A percentile compares a stretch with the other conserved stretches of the same genome.
These are phyloP conservation scores for Phialophora macrospora DNA, from an alignment of 2,329 filamentous ascomycete species.

Conservation along the genomic window DNA sequence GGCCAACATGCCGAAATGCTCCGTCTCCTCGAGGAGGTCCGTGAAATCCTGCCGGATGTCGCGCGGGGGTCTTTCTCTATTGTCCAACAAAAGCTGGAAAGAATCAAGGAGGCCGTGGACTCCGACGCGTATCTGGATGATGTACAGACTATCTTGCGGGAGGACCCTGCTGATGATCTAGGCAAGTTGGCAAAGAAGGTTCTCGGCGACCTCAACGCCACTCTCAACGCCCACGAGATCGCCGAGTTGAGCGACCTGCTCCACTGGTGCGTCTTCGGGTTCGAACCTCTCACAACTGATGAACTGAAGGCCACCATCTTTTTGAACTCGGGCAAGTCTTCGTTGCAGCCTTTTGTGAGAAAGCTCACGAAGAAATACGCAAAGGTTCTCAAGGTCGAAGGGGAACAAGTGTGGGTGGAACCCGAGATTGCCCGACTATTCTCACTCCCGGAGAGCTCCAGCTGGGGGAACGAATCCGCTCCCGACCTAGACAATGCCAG, in stretches of 20 bases:
- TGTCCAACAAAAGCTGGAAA: conserved; percentile 12
- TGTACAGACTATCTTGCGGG: conserved; percentile 9
- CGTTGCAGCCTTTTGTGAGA: not conserved
- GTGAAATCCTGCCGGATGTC: not conserved
- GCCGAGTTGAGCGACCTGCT: conserved; percentile 11
- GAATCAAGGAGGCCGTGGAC: conserved; percentile 4
- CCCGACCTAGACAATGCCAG: not conserved
- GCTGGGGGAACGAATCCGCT: not conserved
- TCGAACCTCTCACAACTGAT: not conserved
- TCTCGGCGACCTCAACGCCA: conserved; percentile 4
- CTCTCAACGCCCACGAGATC: conserved; percentile 8
- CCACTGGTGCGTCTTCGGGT: conserved; percentile 5
- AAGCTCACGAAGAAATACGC: not conserved
- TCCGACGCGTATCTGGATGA: conserved; percentile 12
- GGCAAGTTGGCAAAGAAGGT: conserved; percentile 7
- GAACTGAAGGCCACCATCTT: not conserved
- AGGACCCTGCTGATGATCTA: conserved; percentile 6
- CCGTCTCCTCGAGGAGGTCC: not conserved
- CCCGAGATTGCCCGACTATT: conserved; percentile 3
- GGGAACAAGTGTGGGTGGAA: not conserved
- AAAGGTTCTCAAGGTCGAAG: not conserved
- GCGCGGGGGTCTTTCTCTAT: conserved; percentile 1
- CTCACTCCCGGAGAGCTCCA: not conserved
- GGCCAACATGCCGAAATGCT: not conserved
- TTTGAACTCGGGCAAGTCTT: not conserved